Conservation (phyloP, 331 rosid genomes). For the Rosa hybrid region DNA sequence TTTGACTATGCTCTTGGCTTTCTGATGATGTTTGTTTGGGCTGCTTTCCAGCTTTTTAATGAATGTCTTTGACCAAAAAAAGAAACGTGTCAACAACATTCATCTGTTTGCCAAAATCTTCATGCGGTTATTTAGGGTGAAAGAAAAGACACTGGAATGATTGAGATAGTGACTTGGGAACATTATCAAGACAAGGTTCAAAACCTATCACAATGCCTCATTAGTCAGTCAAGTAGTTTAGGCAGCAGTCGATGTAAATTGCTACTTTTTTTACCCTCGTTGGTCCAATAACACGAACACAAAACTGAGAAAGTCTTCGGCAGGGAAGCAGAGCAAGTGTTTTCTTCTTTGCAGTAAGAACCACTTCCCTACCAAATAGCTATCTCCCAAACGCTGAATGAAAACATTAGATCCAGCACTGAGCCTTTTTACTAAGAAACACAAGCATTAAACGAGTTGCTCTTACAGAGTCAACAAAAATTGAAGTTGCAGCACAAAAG, state of each 20-base stretch:
- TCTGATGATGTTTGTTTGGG: too few relatives aligned
- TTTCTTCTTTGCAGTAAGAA: not conserved
- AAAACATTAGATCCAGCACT: not conserved
- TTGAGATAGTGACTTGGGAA: not conserved
- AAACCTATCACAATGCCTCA: not conserved
- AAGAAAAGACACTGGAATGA: not conserved
- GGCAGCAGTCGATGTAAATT: not conserved
- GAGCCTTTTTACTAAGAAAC: not conserved
- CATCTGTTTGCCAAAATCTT: not conserved
- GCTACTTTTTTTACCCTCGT: not conserved
- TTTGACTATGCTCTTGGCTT: too few relatives aligned
- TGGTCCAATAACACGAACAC: too few relatives aligned
- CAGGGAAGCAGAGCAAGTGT: not conserved
- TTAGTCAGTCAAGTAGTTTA: not conserved
- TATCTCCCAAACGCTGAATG: not conserved
- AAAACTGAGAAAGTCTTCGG: not conserved
- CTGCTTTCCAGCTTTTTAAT: too few relatives aligned
- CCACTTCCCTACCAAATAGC: not conserved
- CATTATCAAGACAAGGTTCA: not conserved
- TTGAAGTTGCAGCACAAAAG: not conserved
- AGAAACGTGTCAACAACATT: not conserved
- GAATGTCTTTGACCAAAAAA: too few relatives aligned
- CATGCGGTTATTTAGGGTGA: not conserved
- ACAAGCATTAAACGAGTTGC: not conserved
- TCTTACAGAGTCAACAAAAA: not conserved